These are phyloP conservation scores for Neurospora sp. DNA, from an alignment of 495 filamentous ascomycete genomes.

Conservation along the genomic window DNA sequence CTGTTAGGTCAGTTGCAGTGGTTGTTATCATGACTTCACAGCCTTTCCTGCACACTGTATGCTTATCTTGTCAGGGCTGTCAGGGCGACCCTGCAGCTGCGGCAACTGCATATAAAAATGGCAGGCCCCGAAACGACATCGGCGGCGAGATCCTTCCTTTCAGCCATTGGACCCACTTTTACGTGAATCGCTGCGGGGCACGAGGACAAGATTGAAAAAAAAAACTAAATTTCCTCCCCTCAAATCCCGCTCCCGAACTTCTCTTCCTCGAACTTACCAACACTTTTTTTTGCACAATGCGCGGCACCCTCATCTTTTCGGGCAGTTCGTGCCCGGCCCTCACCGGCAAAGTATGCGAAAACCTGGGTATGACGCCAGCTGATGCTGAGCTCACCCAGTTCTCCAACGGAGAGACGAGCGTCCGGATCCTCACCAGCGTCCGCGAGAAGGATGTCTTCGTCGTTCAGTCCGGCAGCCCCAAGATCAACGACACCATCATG, in stretches of 20 bases:
- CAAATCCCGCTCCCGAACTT: constrained; percentile 4
- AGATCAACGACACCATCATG: constrained; percentile 98
- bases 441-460: constrained; percentile 98
- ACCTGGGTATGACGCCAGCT: constrained; percentile 46
- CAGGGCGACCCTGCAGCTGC: neutral
- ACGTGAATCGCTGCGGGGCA: neutral
- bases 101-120: neutral
- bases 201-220: constrained; percentile 1
- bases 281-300: constrained; percentile 30
- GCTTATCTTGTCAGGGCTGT: neutral
- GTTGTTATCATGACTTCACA: neutral
- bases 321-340: constrained; percentile 47
- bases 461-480: constrained; percentile 89
- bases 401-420: constrained; percentile 83
- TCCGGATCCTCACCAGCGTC: constrained; percentile 85
- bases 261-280: constrained; percentile 2
- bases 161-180: neutral
- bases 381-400: constrained; percentile 50
- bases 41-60: neutral
- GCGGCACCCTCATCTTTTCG: constrained; percentile 47
- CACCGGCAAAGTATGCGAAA: constrained; percentile 48
- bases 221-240: neutral
- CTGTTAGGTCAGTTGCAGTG: neutral
- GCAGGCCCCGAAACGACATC: neutral
- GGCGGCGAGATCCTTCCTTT: neutral